These are phyloP conservation scores for Nakazawaea molendinolei DNA, from an alignment of 805 yeast species.

Conservation along the genomic window DNA sequence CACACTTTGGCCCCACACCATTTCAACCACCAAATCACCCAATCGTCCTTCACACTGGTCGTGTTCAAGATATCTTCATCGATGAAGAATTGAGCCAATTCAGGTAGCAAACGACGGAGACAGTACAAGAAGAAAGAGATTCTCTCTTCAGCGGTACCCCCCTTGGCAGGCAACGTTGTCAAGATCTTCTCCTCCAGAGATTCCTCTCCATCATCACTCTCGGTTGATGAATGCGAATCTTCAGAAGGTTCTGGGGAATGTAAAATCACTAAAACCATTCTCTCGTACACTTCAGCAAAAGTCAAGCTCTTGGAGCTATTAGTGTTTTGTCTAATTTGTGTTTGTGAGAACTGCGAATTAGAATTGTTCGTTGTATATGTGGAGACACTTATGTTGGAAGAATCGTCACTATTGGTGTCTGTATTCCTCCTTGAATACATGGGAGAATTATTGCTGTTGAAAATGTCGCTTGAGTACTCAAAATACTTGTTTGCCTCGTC, in stretches of 20 bases:
- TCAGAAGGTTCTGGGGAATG: slow-evolving; percentile 55
- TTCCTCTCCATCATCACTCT: slow-evolving; percentile 17
- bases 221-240: slow-evolving; percentile 1
- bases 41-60: slow-evolving; percentile 63
- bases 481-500: slow-evolving; percentile 26
- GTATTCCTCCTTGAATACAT: neutral
- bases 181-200: slow-evolving; percentile 19
- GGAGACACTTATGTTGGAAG: slow-evolving; percentile 3
- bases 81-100: slow-evolving; percentile 63
- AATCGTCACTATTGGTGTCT: slow-evolving; percentile 4
- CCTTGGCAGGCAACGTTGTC: slow-evolving; percentile 41
- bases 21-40: slow-evolving; percentile 94
- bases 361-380: slow-evolving; percentile 5
- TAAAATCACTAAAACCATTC: slow-evolving; percentile 65
- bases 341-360: too few relatives aligned
- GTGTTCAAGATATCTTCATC: slow-evolving; percentile 73
- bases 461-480: neutral
- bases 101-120: slow-evolving; percentile 63
- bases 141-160: slow-evolving; percentile 61
- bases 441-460: neutral
- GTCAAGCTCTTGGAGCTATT: slow-evolving; percentile 39
- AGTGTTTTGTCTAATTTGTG: slow-evolving; percentile 14
- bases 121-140: slow-evolving; percentile 61
- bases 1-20: slow-evolving; percentile 85
- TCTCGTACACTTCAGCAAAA: slow-evolving; percentile 66